These are phyloP conservation scores for Tolypocladium tundrense DNA, from an alignment of 2,329 filamentous ascomycete genomes.

Conservation along the genomic window DNA sequence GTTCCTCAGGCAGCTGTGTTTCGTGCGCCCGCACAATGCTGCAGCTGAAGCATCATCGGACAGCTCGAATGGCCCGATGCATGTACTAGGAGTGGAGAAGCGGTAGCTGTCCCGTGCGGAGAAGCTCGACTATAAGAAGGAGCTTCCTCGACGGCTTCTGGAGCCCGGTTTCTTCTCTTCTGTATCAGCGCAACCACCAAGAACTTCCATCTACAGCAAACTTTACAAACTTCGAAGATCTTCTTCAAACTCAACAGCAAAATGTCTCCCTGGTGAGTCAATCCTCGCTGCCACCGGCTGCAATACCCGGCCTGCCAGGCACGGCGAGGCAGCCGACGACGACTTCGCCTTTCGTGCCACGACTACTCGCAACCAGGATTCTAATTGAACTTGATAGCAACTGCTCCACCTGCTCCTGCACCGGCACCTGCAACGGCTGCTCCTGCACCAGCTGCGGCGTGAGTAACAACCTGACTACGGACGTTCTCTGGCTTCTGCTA, in stretches of 20 bases:
- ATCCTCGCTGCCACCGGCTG: not conserved
- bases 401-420: conserved; percentile 12
- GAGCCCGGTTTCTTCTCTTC: not conserved
- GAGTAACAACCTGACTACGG: not conserved
- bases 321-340: not conserved
- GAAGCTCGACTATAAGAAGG: conserved; percentile 4
- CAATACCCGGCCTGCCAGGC: not conserved
- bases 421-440: conserved; percentile 12
- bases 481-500: not conserved
- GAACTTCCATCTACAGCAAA: not conserved
- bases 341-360: not conserved
- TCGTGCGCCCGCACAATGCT: not conserved
- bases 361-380: no score
- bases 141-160: not conserved
- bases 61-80: not conserved
- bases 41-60: conserved; percentile 1
- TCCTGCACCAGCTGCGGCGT: conserved; percentile 13
- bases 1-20: not conserved
- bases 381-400: conserved; percentile 2
- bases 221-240: not conserved
- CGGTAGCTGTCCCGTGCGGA: not conserved
- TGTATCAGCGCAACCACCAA: not conserved
- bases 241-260: not conserved
- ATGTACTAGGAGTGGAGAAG: not conserved
- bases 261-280: not conserved